Conservation (phyloP, 192 early-diverging fungal species). For the Podila epigama region DNA sequence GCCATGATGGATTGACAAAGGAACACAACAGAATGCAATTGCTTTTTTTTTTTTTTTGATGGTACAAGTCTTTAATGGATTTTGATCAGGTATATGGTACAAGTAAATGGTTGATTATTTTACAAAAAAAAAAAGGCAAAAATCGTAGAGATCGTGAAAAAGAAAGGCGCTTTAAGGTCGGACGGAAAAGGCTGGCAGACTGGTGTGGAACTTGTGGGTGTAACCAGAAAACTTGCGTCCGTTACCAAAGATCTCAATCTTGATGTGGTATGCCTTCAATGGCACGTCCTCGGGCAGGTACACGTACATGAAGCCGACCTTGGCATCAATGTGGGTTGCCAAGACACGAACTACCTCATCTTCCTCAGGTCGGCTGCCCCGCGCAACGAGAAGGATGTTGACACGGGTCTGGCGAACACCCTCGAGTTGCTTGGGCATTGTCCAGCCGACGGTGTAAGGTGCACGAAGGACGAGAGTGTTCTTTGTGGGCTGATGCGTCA, state of each 20-base stretch:
- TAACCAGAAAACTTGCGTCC: slow-evolving; percentile 48
- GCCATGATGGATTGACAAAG: too few species aligned
- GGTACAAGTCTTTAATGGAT: too few species aligned
- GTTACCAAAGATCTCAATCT: slow-evolving; percentile 47
- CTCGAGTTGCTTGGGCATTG: slow-evolving; percentile 41
- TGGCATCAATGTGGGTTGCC: slow-evolving; percentile 37
- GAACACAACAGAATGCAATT: too few species aligned
- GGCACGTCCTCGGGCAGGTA: slow-evolving; percentile 34
- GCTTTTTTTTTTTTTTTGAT: too few species aligned
- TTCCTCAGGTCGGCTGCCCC: not conserved
- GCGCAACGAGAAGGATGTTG: slow-evolving; percentile 27
- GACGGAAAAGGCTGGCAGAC: slow-evolving; percentile 33
- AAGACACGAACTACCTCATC: slow-evolving; percentile 12
- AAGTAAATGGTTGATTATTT: too few species aligned
- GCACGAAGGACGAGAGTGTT: slow-evolving; percentile 34
- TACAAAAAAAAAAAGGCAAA: not conserved
- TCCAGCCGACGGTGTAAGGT: slow-evolving; percentile 47
- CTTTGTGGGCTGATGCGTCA: slow-evolving; percentile 38
- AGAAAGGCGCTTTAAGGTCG: slow-evolving; percentile 5
- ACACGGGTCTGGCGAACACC: slow-evolving; percentile 26
- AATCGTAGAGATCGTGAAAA: not conserved
- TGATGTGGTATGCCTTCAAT: slow-evolving; percentile 23
- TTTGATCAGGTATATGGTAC: too few species aligned
- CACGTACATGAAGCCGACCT: slow-evolving; percentile 36
- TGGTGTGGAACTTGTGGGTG: slow-evolving; percentile 34